phyloP scores from a whole-genome alignment of 495 filamentous ascomycete species.

The Choiromyces venosus region DNA sequence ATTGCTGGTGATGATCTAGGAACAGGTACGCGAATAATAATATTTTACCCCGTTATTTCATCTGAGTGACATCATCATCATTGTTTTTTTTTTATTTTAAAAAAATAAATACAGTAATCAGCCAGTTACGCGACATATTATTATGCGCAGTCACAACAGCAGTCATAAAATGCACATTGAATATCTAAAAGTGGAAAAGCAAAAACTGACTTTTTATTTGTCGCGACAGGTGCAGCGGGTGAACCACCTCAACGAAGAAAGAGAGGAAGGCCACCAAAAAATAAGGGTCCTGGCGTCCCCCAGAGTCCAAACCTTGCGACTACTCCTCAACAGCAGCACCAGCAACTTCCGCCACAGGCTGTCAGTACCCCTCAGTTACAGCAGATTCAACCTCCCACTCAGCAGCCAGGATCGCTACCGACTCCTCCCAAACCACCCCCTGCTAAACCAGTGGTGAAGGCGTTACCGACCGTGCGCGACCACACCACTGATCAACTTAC shows the following conservation, averaged over 20 bases:
- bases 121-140: conserved; percentile 44
- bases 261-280: conserved; percentile 79
- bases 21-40: conserved; percentile 59
- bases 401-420: conserved; percentile 60
- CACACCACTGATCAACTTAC: conserved; percentile 96
- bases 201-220: conserved; percentile 21
- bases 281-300: conserved; percentile 43
- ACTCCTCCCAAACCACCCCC: conserved; percentile 81
- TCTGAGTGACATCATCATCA: conserved; percentile 44
- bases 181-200: conserved; percentile 2
- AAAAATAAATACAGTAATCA: conserved; percentile 45
- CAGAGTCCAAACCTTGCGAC: conserved; percentile 39
- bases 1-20: conserved; percentile 62
- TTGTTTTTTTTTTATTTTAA: no score
- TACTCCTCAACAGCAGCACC: conserved; percentile 44
- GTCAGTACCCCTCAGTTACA: conserved; percentile 77
- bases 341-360: conserved; percentile 50
- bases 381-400: conserved; percentile 60
- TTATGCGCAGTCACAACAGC: conserved; percentile 42
- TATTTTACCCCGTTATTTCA: conserved; percentile 38
- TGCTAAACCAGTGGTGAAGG: conserved; percentile 87
- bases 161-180: conserved; percentile 33
- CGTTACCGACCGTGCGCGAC: conserved; percentile 89
- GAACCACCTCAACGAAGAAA: conserved; percentile 71
- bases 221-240: conserved; percentile 46